phyloP scores from a whole-genome alignment of 768 basidiomycete species.

The Pleurotus eryngii region DNA sequence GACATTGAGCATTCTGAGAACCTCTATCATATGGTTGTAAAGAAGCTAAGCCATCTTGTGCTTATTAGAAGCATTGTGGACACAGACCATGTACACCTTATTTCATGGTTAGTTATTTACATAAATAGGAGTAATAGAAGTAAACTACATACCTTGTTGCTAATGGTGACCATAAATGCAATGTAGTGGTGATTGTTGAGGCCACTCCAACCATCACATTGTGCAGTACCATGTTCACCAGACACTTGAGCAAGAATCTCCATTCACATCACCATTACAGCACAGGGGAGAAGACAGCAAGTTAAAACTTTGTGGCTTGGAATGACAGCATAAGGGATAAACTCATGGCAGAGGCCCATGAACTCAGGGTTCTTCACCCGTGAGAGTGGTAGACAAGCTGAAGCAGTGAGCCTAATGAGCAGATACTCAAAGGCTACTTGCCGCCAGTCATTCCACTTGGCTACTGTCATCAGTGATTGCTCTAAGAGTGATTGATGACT shows the following conservation, averaged over 20 bases:
- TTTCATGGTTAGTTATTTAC: conserved; percentile 4
- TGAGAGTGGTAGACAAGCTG: conserved; percentile 14
- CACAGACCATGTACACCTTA: conserved; percentile 22
- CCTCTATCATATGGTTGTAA: conserved; percentile 14
- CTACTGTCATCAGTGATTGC: too few relatives aligned
- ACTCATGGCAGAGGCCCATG: conserved; percentile 14
- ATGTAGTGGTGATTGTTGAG: conserved; percentile 26
- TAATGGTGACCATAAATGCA: conserved; percentile 28
- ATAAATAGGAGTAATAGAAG: background rate
- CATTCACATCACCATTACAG: background rate
- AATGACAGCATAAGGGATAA: conserved; percentile 6
- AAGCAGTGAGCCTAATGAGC: conserved; percentile 11
- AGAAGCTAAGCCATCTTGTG: conserved; percentile 29
- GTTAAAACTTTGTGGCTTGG: conserved; percentile 10
- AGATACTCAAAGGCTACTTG: background rate
- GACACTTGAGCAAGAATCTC: background rate
- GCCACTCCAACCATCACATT: conserved; percentile 35
- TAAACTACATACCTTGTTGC: conserved; percentile 15
- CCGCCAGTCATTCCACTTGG: too few relatives aligned
- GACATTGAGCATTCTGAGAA: conserved; percentile 14
- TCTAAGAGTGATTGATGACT: too few relatives aligned
- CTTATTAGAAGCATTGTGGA: conserved; percentile 28
- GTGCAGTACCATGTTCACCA: conserved; percentile 22
- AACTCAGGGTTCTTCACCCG: conserved; percentile 20
- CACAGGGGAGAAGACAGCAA: conserved; percentile 9